Conservation (phyloP, 1,284 basidiomycete species). For the Bjerkandera adusta region DNA sequence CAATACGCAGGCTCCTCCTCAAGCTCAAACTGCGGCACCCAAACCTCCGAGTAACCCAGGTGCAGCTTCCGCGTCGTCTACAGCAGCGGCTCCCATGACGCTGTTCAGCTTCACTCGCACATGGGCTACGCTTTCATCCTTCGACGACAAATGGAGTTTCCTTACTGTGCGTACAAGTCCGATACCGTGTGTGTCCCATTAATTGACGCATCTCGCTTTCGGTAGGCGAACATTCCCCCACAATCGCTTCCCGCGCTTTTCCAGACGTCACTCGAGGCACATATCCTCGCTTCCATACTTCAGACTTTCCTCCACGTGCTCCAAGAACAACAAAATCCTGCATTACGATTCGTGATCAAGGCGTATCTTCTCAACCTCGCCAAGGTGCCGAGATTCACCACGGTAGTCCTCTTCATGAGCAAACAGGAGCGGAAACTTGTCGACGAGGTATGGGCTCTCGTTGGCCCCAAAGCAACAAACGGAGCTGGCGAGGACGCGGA, state of each 20-base stretch:
- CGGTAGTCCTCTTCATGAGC: slow-evolving; percentile 61
- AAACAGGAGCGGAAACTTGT: slow-evolving; percentile 41
- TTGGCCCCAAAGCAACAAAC: no score
- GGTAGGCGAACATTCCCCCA: slow-evolving; percentile 50
- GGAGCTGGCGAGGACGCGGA: slow-evolving; percentile 18
- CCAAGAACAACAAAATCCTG: slow-evolving; percentile 15
- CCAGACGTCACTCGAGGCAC: slow-evolving; percentile 63
- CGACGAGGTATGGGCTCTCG: slow-evolving; percentile 24
- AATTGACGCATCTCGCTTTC: slow-evolving; percentile 3
- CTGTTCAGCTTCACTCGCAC: slow-evolving; percentile 57
- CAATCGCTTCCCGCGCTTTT: slow-evolving; percentile 54
- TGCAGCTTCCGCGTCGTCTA: not conserved
- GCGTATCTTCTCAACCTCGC: slow-evolving; percentile 52
- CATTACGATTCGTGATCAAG: slow-evolving; percentile 23
- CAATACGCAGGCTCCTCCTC: slow-evolving; percentile 12
- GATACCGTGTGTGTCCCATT: not conserved
- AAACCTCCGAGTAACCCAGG: slow-evolving; percentile 5
- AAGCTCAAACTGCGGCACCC: slow-evolving; percentile 4
- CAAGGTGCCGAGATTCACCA: slow-evolving; percentile 57
- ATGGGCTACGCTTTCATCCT: slow-evolving; percentile 43
- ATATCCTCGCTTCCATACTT: slow-evolving; percentile 54
- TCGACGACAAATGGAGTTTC: slow-evolving; percentile 49
- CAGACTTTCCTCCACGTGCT: slow-evolving; percentile 43
- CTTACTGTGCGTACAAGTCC: slow-evolving; percentile 42
- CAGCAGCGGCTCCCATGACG: slow-evolving; percentile 36